Evolutionary conservation across 2,329 filamentous ascomycete genomes (phyloP).

Genomic region (Pseudogymnoascus sp.): DNA sequence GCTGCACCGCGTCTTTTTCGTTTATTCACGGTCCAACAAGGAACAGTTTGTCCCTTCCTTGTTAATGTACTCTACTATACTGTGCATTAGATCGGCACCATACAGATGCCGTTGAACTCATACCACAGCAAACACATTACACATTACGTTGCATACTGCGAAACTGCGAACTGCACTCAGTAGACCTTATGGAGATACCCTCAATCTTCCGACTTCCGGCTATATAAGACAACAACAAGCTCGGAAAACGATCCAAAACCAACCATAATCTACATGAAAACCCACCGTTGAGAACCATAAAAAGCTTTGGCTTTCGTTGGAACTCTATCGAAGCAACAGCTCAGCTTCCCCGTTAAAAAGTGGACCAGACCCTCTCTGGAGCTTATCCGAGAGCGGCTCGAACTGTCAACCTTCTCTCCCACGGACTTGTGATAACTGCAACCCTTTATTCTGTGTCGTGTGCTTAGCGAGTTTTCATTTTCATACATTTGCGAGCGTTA

Average conservation of each 20-base stretch:
- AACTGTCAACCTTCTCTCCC: slow-evolving; percentile 2
- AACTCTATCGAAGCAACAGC: slow-evolving; percentile 7
- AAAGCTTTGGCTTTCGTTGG: slow-evolving; percentile 7
- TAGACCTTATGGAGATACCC: neutral
- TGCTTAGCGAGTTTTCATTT: slow-evolving; percentile 7
- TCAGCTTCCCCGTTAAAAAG: slow-evolving; percentile 5
- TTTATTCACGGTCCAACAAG: neutral
- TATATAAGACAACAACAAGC: neutral
- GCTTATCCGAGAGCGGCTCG: slow-evolving; percentile 7
- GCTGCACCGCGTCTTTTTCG: neutral
- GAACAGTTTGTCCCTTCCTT: neutral
- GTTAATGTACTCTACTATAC: neutral
- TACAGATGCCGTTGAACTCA: neutral
- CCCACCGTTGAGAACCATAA: neutral
- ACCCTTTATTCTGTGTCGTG: slow-evolving; percentile 5
- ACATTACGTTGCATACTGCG: neutral
- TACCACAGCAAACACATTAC: neutral
- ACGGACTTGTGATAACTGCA: slow-evolving; percentile 4
- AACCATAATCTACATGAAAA: neutral
- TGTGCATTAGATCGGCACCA: slow-evolving; percentile 2
- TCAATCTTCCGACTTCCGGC: neutral
- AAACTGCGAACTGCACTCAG: neutral
- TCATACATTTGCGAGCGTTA: neutral
- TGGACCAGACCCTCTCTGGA: neutral
- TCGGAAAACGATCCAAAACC: neutral